phyloP scores from a whole-genome alignment of 352 stramenopile genomes.

The Phytophthora pini region DNA sequence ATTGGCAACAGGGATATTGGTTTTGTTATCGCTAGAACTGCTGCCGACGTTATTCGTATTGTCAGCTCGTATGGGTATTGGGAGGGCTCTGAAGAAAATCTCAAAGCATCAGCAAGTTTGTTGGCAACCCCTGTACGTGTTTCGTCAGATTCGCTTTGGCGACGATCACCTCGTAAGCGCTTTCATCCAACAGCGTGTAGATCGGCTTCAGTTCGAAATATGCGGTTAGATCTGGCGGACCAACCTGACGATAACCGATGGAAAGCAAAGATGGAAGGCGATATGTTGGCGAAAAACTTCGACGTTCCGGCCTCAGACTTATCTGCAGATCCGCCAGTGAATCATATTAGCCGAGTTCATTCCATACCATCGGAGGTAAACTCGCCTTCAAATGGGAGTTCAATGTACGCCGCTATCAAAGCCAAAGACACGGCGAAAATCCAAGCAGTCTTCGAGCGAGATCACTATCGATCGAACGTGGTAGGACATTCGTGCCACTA shows the following conservation, averaged over 20 bases:
- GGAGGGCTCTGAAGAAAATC: slow-evolving; percentile 28
- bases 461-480: slow-evolving; percentile 35
- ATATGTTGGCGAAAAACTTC: slow-evolving; percentile 2
- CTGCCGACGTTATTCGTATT: slow-evolving; percentile 62
- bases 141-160: slow-evolving; percentile 49
- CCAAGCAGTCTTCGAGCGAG: slow-evolving; percentile 31
- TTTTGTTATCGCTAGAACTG: slow-evolving; percentile 63
- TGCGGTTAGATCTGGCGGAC: slow-evolving; percentile 27
- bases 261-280: slow-evolving; percentile 8
- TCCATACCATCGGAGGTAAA: slow-evolving; percentile 17
- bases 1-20: slow-evolving; percentile 58
- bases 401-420: slow-evolving; percentile 26
- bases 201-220: slow-evolving; percentile 32
- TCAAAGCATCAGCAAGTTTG: slow-evolving; percentile 18
- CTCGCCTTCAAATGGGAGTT: slow-evolving; percentile 10
- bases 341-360: slow-evolving; percentile 13
- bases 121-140: slow-evolving; percentile 39
- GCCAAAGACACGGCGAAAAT: slow-evolving; percentile 28
- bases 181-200: slow-evolving; percentile 31
- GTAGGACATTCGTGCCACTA: slow-evolving; percentile 36
- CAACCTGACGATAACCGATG: slow-evolving; percentile 6
- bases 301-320: background rate
- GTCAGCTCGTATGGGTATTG: slow-evolving; percentile 62
- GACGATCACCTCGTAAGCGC: slow-evolving; percentile 36
- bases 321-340: background rate